Evolutionary conservation across 2,329 filamentous ascomycete genomes (phyloP).

Genomic region (Aciculosporium take): DNA sequence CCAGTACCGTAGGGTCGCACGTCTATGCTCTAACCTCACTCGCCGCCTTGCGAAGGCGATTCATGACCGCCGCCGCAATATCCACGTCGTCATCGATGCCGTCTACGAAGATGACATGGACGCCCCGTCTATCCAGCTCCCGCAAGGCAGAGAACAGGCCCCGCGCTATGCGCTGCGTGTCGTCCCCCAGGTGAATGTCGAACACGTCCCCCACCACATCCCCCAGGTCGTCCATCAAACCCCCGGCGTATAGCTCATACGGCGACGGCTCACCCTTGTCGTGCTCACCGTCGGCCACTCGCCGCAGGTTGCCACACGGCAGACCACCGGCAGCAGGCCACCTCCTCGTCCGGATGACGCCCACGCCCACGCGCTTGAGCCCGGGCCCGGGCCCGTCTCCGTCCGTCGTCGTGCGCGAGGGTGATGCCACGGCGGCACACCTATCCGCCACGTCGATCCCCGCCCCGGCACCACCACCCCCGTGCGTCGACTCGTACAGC

Average conservation of each 20-base stretch:
- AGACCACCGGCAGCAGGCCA: constrained; percentile 35
- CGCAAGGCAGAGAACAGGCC: constrained; percentile 78
- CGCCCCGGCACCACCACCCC: constrained; percentile 15
- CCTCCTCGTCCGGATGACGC: constrained; percentile 40
- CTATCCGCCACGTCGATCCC: constrained; percentile 25
- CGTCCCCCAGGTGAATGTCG: constrained; percentile 59
- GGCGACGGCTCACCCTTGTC: constrained; percentile 14
- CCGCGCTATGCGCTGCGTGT: constrained; percentile 63
- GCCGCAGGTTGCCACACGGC: constrained; percentile 16
- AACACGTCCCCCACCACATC: constrained; percentile 32
- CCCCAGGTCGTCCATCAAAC: constrained; percentile 20
- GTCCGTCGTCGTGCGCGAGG: constrained; percentile 9
- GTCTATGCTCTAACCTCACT: constrained; percentile 41
- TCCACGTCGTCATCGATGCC: constrained; percentile 69
- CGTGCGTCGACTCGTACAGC: constrained; percentile 52
- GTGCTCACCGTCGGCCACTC: constrained; percentile 3
- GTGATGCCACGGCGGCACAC: constrained; percentile 8
- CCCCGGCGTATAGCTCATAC: constrained; percentile 28
- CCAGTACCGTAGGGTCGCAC: too few relatives aligned
- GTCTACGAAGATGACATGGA: constrained; percentile 80
- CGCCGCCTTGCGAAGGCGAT: constrained; percentile 65
- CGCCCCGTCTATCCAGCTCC: constrained; percentile 65
- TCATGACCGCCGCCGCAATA: constrained; percentile 78
- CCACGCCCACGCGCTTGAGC: constrained; percentile 24
- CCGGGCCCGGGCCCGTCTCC: constrained; percentile 10